These are phyloP conservation scores for Escovopsis sp. DNA, from an alignment of 2,329 filamentous ascomycete species.

Conservation along the genomic window DNA sequence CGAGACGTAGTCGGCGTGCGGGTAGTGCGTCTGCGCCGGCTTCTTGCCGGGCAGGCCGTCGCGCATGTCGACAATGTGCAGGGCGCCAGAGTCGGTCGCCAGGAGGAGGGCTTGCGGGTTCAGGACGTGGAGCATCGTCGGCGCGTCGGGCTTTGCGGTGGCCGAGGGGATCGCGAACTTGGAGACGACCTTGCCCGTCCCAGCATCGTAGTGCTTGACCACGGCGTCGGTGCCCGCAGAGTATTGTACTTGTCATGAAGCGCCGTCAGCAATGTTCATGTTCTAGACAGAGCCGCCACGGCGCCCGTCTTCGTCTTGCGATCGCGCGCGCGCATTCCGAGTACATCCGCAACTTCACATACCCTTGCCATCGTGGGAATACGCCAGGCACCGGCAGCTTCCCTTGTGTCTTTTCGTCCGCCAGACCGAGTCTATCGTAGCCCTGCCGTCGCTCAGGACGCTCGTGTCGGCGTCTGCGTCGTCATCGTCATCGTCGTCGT, in stretches of 20 bases:
- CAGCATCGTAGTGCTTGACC: slow-evolving; percentile 42
- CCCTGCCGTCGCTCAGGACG: slow-evolving; percentile 46
- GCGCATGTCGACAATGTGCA: slow-evolving; percentile 80
- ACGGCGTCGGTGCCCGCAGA: slow-evolving; percentile 48
- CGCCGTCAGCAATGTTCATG: neutral
- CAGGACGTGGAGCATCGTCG: slow-evolving; percentile 67
- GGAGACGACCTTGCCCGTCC: slow-evolving; percentile 54
- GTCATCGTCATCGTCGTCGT: slow-evolving; percentile 32
- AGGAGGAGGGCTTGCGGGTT: slow-evolving; percentile 81
- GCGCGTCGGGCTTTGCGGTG: slow-evolving; percentile 47
- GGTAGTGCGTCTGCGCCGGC: slow-evolving; percentile 67
- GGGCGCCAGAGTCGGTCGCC: slow-evolving; percentile 74
- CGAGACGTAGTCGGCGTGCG: slow-evolving; percentile 87
- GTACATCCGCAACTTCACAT: slow-evolving; percentile 19
- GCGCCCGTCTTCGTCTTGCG: too few species aligned
- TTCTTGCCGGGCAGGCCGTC: slow-evolving; percentile 41
- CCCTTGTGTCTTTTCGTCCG: slow-evolving; percentile 82
- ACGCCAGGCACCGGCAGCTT: slow-evolving; percentile 72
- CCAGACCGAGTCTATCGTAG: slow-evolving; percentile 72
- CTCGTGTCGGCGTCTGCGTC: slow-evolving; percentile 35
- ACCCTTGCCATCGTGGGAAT: slow-evolving; percentile 62
- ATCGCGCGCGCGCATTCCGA: too few species aligned
- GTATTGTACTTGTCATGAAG: slow-evolving; percentile 36
- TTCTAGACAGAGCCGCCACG: too few species aligned
- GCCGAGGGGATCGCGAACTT: slow-evolving; percentile 64